Evolutionary conservation across 73 alveolate species (phyloP), one percentile per base, ranked within the genome.

Genomic region (Tetrahymena borealis): DNA sequence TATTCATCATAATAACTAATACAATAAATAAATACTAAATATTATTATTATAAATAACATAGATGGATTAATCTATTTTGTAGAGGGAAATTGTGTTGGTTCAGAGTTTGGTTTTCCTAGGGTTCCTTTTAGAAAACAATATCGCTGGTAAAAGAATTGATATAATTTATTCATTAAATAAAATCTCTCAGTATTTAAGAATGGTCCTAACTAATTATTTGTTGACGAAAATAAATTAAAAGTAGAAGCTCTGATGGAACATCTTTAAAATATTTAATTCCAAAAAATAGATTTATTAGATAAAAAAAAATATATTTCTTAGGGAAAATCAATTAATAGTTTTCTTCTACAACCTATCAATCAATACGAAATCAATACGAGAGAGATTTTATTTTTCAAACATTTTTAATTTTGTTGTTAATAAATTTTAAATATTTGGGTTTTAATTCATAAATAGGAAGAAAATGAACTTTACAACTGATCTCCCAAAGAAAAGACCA

Each of bases 391-490:
- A n/a, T n/a, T n/a, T n/a, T n/a, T n/a, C n/a, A n/a, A n/a, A n/a
- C n/a, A n/a, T n/a, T n/a, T n/a, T n/a, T n/a, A n/a, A n/a, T n/a
- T n/a, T n/a, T n/a, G n/a, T n/a, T n/a, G n/a, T n/a, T n/a, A n/a
- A n/a, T n/a, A n/a, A n/a, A n/a, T n/a, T n/a, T n/a, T 39, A 39
- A 39, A 39, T 12, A 39, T 9, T 41, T 0, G 20, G 1, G 20
- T 41, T 10, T 7, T 41, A 41, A 18, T 20, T 60, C 28, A 18
- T 60, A 24, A 60, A 0, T 60, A 60, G 85, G 85, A 96, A 96
- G 90, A 96, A 96, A 90, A 96, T 96, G 98, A 96, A 96, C 94
- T 96, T 96, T 93, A 96, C 98, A 6, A 96, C 98, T 13, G 96
- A 92, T 93, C 92, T 96, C 24, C 98, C 98, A 24, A 96, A 96